Evolutionary conservation across 306 rosid species (phyloP), one percentile per base, ranked within the genome.

Genomic region (Dryas alaskensis): DNA sequence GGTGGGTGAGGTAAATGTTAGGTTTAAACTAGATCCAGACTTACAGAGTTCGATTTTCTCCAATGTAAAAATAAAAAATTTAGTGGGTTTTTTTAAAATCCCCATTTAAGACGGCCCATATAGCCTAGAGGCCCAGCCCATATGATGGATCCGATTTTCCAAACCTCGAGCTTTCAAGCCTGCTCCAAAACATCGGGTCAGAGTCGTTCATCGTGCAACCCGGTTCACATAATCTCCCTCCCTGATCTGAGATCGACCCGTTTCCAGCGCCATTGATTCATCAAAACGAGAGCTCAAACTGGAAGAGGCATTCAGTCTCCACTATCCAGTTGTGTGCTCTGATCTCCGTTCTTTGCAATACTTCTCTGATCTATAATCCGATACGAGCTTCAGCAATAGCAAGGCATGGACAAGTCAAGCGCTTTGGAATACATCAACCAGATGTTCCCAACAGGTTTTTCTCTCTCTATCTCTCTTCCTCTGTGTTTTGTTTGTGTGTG

Each of bases 361-460:
- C 46, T 46, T 46, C 54, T 65, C 6, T 7, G 54, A 65, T 46
- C 40, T 8, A 45, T 11, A 10, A n/a, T 40, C 45, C 8, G 4
- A 69, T 3, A 6, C 74, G 43, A 17, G 52, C 74, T 55, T 9
- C 39, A n/a, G 48, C 46, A 50, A 46, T 72, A 52, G 67, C 61
- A 66, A 69, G 65, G 84, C 54, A 89, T 94, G 97, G 96, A 94
- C 89, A 94, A 94, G 83, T 94, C 98, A 54, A 93, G 96, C 85
- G 89, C 97, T 45, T 81, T 94, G 80, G 98, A 91, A 55, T 94
- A 94, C 78, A 94, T 94, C 85, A 94, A 94, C 71, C 98, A 94
- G 84, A 91, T 91, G 98, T 94, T 94, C 83, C 98, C 98, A 73
- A 89, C 91, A 72, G 98, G 98, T 94, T 39, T 54, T n/a, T 79